A percentile compares a stretch with the other conserved stretches of the same genome.
Evolutionary conservation across 805 yeast genomes (phyloP).

Genomic region (Brettanomyces naardenensis): DNA sequence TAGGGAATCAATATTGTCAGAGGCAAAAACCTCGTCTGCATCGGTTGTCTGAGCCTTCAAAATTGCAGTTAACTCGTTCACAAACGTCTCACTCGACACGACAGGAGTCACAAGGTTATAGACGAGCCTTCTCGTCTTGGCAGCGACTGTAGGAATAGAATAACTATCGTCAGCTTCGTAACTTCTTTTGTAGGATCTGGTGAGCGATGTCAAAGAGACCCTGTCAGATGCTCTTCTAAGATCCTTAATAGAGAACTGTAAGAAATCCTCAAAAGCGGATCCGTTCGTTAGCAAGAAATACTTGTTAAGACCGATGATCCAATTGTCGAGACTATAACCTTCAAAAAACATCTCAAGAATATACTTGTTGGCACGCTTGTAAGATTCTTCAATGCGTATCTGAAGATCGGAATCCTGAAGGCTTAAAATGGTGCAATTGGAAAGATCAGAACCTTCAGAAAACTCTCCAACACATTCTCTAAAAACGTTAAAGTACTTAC

Average conservation of each 20-base stretch:
- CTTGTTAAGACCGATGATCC: conserved; percentile 44
- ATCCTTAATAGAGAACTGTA: conserved; percentile 44
- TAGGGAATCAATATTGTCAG: conserved; percentile 35
- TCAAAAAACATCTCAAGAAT: conserved; percentile 49
- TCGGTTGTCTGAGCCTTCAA: conserved; percentile 47
- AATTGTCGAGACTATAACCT: conserved; percentile 46
- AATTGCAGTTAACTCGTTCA: conserved; percentile 35
- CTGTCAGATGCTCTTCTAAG: conserved; percentile 30
- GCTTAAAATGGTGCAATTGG: conserved; percentile 10
- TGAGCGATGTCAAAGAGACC: conserved; percentile 25
- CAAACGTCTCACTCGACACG: conserved; percentile 14
- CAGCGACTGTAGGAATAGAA: too few relatives aligned
- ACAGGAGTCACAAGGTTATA: conserved; percentile 9
- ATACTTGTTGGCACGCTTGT: conserved; percentile 55
- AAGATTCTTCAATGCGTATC: conserved; percentile 51
- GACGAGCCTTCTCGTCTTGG: conserved; percentile 11
- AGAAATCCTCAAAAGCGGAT: conserved; percentile 42
- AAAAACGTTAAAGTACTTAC: conserved; percentile 73
- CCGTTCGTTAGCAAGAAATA: conserved; percentile 51
- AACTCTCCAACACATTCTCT: conserved; percentile 29
- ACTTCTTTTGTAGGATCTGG: conserved; percentile 20
- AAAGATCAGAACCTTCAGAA: not conserved
- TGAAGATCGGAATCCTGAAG: conserved; percentile 33
- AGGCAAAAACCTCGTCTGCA: conserved; percentile 41
- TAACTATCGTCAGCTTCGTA: conserved; percentile 8